Base-by-base conservation (phyloP, 257 asterid species). In the Marsdenia floribunda region DNA sequence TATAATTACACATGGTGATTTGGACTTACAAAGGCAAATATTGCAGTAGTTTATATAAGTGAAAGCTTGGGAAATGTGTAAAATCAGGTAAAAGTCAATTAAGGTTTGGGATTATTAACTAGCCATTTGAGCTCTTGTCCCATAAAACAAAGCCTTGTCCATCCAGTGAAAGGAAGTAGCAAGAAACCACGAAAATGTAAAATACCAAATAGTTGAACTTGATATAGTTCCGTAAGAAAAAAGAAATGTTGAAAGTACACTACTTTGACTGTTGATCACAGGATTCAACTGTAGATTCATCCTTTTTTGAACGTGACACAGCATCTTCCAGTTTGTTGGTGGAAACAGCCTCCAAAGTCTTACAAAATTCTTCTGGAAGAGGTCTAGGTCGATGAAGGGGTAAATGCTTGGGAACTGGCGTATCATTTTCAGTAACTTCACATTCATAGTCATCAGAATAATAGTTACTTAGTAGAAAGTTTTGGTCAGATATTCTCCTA, bases 311-410 rank as follows among this genome's bases (percentile, higher is more conserved):
- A 83, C 75, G 68, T 29, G 91, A 26, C 77, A 84, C 68, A 29
- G 85, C 84, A 81, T 84, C 87, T 80, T 89, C 86, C 77, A 88
- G 73, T 21, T 93, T 86, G 77, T 85, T 89, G 50, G 94, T 73
- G 57, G 78, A 46, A 74, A 95, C 81, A 78, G 85, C 87, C 77
- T 87, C 87, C 79, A 92, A 55, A 12, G 99, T 90, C 88, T 85
- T 86, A 57, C 89, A 92, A 77, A 95, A 95, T 78, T 95, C 99
- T 79, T 84, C 96, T 0, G 99, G 99, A 58, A 95, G 98, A 60
- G 99, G 99, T 64, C 98, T 96, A 16, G 99, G 98, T 80, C 96
- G 98, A 78, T 95, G 99, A 84, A 92, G 78, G 46, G 99, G 99
- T 59, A 95, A 38, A 72, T 95, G 98, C 79, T 92, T 89, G 11